Base-by-base conservation (phyloP, 371 early-diverging fungal genomes). In the Choanephora cucurbitarum region DNA sequence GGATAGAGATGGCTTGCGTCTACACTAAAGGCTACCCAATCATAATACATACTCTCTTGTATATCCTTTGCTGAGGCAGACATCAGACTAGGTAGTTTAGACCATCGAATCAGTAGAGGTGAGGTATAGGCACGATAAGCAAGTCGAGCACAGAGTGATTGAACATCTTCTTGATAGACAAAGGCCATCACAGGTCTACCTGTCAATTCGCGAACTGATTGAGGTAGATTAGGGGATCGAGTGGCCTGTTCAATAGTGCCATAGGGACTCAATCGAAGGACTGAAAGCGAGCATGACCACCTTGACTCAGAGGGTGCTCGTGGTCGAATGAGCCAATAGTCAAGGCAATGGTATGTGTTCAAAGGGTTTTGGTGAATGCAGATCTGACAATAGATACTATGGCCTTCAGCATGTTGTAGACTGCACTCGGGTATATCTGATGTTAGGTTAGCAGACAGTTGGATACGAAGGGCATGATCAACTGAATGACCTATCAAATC, bases 291-390 rank as follows among this genome's bases (percentile, higher is more conserved):
- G 14, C 24, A 17, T 33, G 24, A 18, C 6, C 52, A 21, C 14
- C 13, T 9, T 22, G 22, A 41, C 22, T 23, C n/a, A 6, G 40
- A 31, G 10, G 39, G 44, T 23, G 10, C 21, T n/a, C 33, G 33
- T 22, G n/a, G 34, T 43, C 44, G 28, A 21, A 65, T 55, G 17
- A 65, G 21, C 66, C 66, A 65, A 34, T 61, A 66, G 22, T 57
- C 60, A 18, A 60, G 24, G 34, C 58, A 49, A 32, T 39, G 55
- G 17, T 34, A 17, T 19, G 37, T 10, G 14, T 55, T 60, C 15
- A 64, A 39, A 5, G 65, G 65, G 34, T 66, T 61, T 48, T 66
- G 66, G 23, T 66, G 60, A 6, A 65, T 32, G 24, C 66, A 65
- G 17, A 60, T 56, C 57, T 65, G 66, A 54, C 57, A 63, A 7